phyloP scores from a whole-genome alignment of 2,329 filamentous ascomycete genomes.

The Fusarium sp. region DNA sequence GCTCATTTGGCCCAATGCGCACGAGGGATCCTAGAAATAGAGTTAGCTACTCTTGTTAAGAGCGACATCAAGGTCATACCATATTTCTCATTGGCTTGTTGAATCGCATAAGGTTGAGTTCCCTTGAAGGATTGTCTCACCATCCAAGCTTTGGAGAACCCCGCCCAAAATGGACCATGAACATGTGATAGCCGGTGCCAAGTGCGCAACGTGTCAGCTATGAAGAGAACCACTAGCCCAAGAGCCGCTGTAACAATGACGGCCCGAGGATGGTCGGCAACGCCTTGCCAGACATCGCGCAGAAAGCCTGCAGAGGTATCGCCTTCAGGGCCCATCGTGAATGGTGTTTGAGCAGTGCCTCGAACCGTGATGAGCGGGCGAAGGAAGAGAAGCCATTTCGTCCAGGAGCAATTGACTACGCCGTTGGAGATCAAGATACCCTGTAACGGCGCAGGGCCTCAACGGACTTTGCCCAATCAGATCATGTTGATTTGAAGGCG shows the following conservation, averaged over 20 bases:
- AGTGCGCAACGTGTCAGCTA: constrained; percentile 15
- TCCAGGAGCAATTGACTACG: neutral
- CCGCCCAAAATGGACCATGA: constrained; percentile 47
- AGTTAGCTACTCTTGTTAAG: rapidly evolving
- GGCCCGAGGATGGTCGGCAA: neutral
- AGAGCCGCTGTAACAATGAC: neutral
- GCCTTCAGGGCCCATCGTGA: neutral
- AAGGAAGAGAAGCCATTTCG: neutral
- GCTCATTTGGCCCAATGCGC: constrained; percentile 12
- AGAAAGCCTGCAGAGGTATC: neutral
- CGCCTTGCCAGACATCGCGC: neutral
- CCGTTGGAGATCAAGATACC: neutral
- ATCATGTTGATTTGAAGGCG: neutral
- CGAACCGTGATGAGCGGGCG: neutral
- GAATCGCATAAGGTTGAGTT: constrained; percentile 38
- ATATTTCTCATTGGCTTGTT: constrained; percentile 13
- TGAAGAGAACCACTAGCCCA: constrained; percentile 1
- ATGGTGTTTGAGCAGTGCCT: neutral
- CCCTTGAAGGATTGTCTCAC: constrained; percentile 39
- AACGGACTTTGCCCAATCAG: neutral
- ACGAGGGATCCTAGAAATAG: neutral
- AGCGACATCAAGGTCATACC: neutral
- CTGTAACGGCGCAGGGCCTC: neutral
- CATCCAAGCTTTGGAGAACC: constrained; percentile 48
- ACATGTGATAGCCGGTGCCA: constrained; percentile 49